Percentiles rank a stretch among this genome's conserved stretches.
Evolutionary conservation across 345 rosid genomes (phyloP).

Genomic region (Draba incana): DNA sequence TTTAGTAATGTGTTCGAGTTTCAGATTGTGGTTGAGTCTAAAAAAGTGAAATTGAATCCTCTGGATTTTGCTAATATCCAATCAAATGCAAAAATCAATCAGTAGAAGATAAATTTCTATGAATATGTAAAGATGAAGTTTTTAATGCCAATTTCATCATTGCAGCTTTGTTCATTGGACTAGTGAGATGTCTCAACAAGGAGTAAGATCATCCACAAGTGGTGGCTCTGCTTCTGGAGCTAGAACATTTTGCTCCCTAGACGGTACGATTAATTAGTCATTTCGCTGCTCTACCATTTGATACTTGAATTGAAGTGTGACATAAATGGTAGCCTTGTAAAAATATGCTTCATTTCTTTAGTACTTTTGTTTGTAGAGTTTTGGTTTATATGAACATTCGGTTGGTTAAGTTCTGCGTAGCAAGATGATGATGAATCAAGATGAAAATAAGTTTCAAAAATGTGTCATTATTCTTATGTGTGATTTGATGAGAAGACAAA

Average conservation of each 20-base stretch:
- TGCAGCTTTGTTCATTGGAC: conserved; percentile 56
- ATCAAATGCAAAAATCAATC: too few relatives aligned
- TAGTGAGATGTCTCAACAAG: conserved; percentile 42
- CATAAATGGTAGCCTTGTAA: too few relatives aligned
- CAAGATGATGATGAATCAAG: conserved; percentile 15
- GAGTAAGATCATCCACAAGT: conserved; percentile 50
- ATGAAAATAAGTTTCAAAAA: too few relatives aligned
- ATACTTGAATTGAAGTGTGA: too few relatives aligned
- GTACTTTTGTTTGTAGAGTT: too few relatives aligned
- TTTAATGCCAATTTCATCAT: conserved; percentile 1
- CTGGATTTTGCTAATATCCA: neutral
- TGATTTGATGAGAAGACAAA: too few relatives aligned
- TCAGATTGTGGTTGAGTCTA: conserved; percentile 11
- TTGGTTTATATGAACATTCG: conserved; percentile 4
- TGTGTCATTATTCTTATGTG: too few relatives aligned
- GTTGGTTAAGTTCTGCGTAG: neutral
- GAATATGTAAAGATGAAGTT: neutral
- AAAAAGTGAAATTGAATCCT: conserved; percentile 6
- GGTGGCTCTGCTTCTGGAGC: conserved; percentile 59
- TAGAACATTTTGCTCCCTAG: conserved; percentile 65
- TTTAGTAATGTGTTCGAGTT: neutral
- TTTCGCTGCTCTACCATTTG: conserved; percentile 11
- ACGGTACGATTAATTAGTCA: conserved; percentile 53
- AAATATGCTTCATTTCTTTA: too few relatives aligned
- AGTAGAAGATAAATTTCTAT: too few relatives aligned